These are phyloP conservation scores for Ogataea siamensis DNA, from an alignment of 805 yeast genomes.

Conservation along the genomic window DNA sequence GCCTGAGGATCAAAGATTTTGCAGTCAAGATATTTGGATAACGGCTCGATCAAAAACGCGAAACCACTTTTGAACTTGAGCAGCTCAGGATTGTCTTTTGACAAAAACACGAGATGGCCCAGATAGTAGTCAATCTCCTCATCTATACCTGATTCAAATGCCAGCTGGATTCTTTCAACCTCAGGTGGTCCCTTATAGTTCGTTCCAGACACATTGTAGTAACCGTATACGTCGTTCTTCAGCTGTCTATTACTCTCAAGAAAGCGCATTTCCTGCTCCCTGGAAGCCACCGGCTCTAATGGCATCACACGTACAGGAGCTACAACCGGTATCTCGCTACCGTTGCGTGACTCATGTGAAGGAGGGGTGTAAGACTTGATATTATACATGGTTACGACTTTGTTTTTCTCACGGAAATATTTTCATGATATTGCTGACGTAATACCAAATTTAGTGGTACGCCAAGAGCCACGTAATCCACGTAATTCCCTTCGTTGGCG, in stretches of 20 bases:
- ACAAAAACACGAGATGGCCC: conserved; percentile 47
- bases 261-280: conserved; percentile 35
- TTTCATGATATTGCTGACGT: background rate
- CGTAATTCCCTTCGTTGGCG: too few species aligned
- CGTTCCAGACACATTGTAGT: conserved; percentile 34
- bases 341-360: conserved; percentile 11
- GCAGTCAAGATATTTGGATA: conserved; percentile 25
- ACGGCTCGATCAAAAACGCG: conserved; percentile 40
- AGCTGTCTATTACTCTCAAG: conserved; percentile 31
- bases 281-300: conserved; percentile 31
- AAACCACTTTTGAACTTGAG: conserved; percentile 40
- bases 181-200: conserved; percentile 58
- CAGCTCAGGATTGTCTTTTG: conserved; percentile 39
- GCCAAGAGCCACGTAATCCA: too few species aligned
- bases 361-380: conserved; percentile 19
- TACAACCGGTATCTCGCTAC: conserved; percentile 5
- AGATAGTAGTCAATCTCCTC: conserved; percentile 74
- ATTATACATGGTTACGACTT: conserved; percentile 12
- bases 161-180: conserved; percentile 64
- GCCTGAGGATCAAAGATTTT: conserved; percentile 18
- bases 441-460: too few species aligned
- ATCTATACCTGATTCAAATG: conserved; percentile 61
- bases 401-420: conserved; percentile 8
- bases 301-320: conserved; percentile 28
- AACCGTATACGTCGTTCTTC: conserved; percentile 32